Evolutionary conservation across 257 asterid species (phyloP), one percentile per base, ranked within the genome.

Genomic region (Rhazya stricta): DNA sequence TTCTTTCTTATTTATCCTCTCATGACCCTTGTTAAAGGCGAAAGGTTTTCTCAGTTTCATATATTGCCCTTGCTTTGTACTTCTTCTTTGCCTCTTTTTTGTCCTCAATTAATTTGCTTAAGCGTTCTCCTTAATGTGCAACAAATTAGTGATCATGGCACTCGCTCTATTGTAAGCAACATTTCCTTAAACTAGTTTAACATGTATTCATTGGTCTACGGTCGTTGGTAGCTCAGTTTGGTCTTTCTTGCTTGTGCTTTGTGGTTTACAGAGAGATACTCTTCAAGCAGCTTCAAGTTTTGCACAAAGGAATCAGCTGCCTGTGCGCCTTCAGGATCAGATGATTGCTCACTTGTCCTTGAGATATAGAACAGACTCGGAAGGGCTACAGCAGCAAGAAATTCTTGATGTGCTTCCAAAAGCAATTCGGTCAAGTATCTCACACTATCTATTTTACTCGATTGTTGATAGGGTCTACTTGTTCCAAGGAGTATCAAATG

Each of bases 371-470:
- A 86, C 96, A 1, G 96, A 92, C 62, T 85, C 97, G 6, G 97
- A 92, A 87, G 96, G 96, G 67, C 85, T 92, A 69, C 94, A 88
- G 75, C 97, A 90, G 74, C 97, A 90, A 78, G 94, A 92, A 79
- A 89, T 84, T 50, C 89, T 89, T 36, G 96, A 90, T 77, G 86
- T 81, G 6, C 94, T 92, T 77, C 97, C 97, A 5, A 92, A 90
- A 85, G 96, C 96, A 6, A 90, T 92, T 74, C 86, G 88, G 58
- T 85, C 97, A 10, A 88, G 92, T 77, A 86, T 92, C 74, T 80
- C 92, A 42, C 87, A 85, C 78, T 86, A 65, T 78, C 88, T 92
- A 15, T 92, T 92, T 81, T 88, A 90, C 68, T 53, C 89, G 11
- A 84, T 89, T 30, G 89, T 92, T 36, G 93, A 89, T 11, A 85